Evolutionary conservation across 148 eudicot genomes (phyloP), one percentile per base, ranked within the genome.

Genomic region (Pouteria glomerata): DNA sequence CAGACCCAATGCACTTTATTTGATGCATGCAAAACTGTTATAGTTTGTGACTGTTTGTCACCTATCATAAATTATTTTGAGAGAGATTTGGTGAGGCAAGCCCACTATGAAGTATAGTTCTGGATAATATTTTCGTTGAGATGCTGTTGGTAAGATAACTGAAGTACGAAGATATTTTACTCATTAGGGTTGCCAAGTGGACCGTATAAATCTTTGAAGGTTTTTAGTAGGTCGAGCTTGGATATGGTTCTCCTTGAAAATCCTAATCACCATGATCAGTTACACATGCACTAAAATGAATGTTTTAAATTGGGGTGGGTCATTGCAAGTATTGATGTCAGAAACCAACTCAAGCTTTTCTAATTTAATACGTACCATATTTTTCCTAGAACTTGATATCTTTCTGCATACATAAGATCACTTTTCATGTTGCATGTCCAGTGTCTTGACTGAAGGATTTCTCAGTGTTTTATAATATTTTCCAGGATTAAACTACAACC

Each of bases 271-370:
- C 44, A 39, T 5, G 44, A 39, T n/a, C n/a, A n/a, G n/a, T n/a
- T n/a, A n/a, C n/a, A n/a, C n/a, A n/a, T n/a, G 10, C 6, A 18
- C 27, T 37, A 0, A 37, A 56, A 70, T 56, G 21, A 39, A 39
- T 37, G 3, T 56, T 19, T n/a, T 21, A 26, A 69, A 69, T 30
- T 69, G 33, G 8, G 21, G 61, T 37, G 48, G 72, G 30, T 34
- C 27, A 23, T 56, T 55, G 73, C 63, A 69, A 53, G 63, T 69
- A 35, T 39, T 50, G n/a, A 21, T 65, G 23, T 44, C 68, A 65
- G 68, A 23, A 65, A 26, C 53, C 50, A 44, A 44, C 34, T 44
- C 27, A 24, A 14, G 52, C 6, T 18, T 45, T 27, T 44, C 13
- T 44, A 65, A 15, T 57, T 57, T 50, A 45, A 65, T 16, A 23